A percentile compares a stretch with the other conserved stretches of the same genome.
Evolutionary conservation across 2,329 filamentous ascomycete genomes (phyloP).

Genomic region (Pseudogymnoascus sp.): DNA sequence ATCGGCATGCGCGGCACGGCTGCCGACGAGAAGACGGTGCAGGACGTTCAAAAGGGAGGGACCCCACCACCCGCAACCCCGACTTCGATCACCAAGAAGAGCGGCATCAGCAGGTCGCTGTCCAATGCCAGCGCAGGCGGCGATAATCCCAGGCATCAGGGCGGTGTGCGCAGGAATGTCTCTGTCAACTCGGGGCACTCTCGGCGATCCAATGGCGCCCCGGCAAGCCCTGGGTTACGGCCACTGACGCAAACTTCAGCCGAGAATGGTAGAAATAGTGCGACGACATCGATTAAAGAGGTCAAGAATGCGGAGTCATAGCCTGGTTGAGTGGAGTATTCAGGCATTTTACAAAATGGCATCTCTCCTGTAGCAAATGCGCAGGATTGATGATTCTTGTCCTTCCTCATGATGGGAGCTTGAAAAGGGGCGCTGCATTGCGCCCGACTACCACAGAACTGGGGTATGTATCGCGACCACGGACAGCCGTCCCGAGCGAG

Average conservation of each 20-base stretch:
- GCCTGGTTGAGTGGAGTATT: not conserved
- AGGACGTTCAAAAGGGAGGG: conserved; percentile 61
- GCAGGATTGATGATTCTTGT: not conserved
- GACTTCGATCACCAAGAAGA: conserved; percentile 45
- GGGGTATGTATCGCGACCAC: not conserved
- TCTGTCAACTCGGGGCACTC: conserved; percentile 89
- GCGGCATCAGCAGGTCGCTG: conserved; percentile 61
- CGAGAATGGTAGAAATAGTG: conserved; percentile 31
- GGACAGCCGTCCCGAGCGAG: not conserved
- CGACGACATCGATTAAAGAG: conserved; percentile 56
- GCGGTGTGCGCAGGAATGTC: conserved; percentile 73
- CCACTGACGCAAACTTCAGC: conserved; percentile 47
- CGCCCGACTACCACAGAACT: not conserved
- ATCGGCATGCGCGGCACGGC: conserved; percentile 98
- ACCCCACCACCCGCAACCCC: conserved; percentile 41
- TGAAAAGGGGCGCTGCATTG: not conserved
- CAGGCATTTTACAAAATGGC: not conserved
- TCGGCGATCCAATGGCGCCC: conserved; percentile 64
- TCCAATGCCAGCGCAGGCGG: conserved; percentile 86
- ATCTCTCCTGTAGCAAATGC: not conserved
- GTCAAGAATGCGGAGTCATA: conserved; percentile 34
- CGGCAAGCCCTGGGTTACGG: conserved; percentile 51
- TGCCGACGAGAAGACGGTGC: conserved; percentile 69
- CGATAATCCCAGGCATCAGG: conserved; percentile 76
- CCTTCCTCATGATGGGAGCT: not conserved